These are phyloP conservation scores for Dicorynia guianensis DNA, from an alignment of 306 rosid species.

Conservation along the genomic window DNA sequence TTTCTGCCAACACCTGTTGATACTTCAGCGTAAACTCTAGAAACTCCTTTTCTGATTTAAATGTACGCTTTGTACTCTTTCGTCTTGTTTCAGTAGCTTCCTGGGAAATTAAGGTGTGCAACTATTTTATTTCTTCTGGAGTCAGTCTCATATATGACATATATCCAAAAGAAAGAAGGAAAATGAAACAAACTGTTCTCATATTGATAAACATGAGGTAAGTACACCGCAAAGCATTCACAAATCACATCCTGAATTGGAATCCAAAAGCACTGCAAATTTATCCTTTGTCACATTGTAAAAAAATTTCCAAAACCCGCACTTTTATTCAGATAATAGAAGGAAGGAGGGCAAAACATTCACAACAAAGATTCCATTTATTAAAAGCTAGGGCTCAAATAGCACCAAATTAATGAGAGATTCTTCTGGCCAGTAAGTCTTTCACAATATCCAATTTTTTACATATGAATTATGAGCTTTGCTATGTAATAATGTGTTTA, in stretches of 20 bases:
- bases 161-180: constrained; percentile 22
- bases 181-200: constrained; percentile 2
- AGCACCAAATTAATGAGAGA: background rate
- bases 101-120: constrained; percentile 51
- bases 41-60: constrained; percentile 90
- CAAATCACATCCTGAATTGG: constrained; percentile 5
- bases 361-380: background rate
- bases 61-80: constrained; percentile 75
- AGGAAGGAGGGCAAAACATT: constrained; percentile 28
- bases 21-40: constrained; percentile 87
- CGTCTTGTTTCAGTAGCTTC: constrained; percentile 78
- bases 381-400: background rate
- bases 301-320: background rate
- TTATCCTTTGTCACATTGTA: background rate
- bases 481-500: too few species aligned
- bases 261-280: constrained; percentile 1
- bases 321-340: background rate
- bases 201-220: constrained; percentile 23
- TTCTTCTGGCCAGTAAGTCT: background rate
- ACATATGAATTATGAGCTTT: background rate
- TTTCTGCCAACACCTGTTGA: constrained; percentile 87
- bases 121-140: constrained; percentile 25
- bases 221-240: background rate
- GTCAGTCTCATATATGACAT: constrained; percentile 22
- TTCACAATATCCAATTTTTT: background rate